phyloP scores from a whole-genome alignment of 78 protist genomes.

The Dictyostelium firmibasis region DNA sequence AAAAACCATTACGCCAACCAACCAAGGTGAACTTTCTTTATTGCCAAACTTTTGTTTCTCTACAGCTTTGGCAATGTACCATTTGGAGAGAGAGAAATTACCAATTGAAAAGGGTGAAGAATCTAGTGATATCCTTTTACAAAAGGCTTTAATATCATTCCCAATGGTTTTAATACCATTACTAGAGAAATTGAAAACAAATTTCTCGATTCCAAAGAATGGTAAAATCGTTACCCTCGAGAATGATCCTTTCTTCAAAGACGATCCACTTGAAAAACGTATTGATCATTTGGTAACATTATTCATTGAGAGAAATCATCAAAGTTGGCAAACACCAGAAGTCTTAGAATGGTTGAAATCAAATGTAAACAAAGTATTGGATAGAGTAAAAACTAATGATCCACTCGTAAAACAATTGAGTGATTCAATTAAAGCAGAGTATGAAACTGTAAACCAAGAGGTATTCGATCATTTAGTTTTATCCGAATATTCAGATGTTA shows the following conservation, averaged over 20 bases:
- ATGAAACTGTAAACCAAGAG: conserved; percentile 22
- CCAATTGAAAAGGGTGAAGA: background rate
- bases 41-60: conserved; percentile 73
- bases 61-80: conserved; percentile 31
- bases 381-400: background rate
- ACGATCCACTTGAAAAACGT: background rate
- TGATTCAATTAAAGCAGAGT: conserved; percentile 5
- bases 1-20: conserved; percentile 13
- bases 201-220: background rate
- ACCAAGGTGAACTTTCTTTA: background rate
- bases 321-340: conserved; percentile 29
- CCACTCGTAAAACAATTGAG: background rate
- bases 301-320: conserved; percentile 64
- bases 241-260: conserved; percentile 25
- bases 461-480: conserved; percentile 47
- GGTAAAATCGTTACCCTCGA: background rate
- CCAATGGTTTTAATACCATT: conserved; percentile 68
- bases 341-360: conserved; percentile 33
- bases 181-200: conserved; percentile 25
- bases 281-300: conserved; percentile 45
- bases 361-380: background rate
- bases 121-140: background rate
- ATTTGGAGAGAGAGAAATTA: background rate
- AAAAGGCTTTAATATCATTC: conserved; percentile 63
- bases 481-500: conserved; percentile 62